Evolutionary conservation across 768 basidiomycete genomes (phyloP).

Genomic region (Leccinum longicurvipes): DNA sequence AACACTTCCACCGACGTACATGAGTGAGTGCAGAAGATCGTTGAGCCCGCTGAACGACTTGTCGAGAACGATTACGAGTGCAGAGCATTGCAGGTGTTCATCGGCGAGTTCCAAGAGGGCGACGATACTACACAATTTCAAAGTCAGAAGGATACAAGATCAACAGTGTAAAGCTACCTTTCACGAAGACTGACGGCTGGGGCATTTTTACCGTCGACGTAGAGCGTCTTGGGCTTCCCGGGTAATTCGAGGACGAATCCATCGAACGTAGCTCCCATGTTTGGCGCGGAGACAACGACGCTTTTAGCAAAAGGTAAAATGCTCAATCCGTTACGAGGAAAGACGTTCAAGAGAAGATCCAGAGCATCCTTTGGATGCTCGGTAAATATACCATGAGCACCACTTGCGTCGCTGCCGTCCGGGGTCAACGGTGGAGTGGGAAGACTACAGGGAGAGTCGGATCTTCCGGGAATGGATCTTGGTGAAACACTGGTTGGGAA

Average conservation of each 20-base stretch:
- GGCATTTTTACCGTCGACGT: slow-evolving; percentile 82
- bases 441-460: slow-evolving; percentile 39
- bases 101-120: slow-evolving; percentile 86
- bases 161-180: slow-evolving; percentile 48
- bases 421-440: slow-evolving; percentile 80
- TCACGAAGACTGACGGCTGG: slow-evolving; percentile 77
- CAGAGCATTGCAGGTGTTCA: slow-evolving; percentile 73
- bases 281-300: slow-evolving; percentile 68
- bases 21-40: slow-evolving; percentile 79
- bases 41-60: slow-evolving; percentile 67
- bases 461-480: slow-evolving; percentile 42
- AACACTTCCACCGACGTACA: slow-evolving; percentile 89
- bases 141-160: slow-evolving; percentile 2
- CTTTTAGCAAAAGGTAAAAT: slow-evolving; percentile 72
- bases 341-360: slow-evolving; percentile 75
- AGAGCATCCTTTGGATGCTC: slow-evolving; percentile 61
- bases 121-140: slow-evolving; percentile 58
- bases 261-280: slow-evolving; percentile 66
- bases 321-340: slow-evolving; percentile 66
- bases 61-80: slow-evolving; percentile 78
- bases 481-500: slow-evolving; percentile 35
- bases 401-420: slow-evolving; percentile 52
- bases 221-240: slow-evolving; percentile 69
- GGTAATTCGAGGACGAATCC: slow-evolving; percentile 77
- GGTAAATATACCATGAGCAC: slow-evolving; percentile 39